Evolutionary conservation across 129 eudicot species (phyloP).

Genomic region (Rutidosis leptorrhynchoides): DNA sequence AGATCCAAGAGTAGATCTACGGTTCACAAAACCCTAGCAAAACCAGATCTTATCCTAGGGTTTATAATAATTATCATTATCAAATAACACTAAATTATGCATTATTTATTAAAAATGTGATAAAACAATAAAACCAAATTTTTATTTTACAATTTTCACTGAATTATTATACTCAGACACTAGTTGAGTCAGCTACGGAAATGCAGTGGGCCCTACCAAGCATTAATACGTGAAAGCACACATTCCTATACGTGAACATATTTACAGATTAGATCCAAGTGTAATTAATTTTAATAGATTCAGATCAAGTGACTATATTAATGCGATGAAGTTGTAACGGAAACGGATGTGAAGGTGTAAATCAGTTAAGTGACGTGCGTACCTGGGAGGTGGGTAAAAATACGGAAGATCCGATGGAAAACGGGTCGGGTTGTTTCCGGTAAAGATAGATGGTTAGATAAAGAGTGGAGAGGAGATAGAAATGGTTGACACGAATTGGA

Average conservation of each 20-base stretch:
- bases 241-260: not conserved
- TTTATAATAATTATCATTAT: too few species aligned
- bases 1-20: slow-evolving; percentile 39
- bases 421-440: slow-evolving; percentile 16
- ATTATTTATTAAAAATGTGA: too few species aligned
- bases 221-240: not conserved
- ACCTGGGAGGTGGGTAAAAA: slow-evolving; percentile 36
- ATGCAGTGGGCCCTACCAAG: not conserved
- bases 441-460: slow-evolving; percentile 4
- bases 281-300: not conserved
- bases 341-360: not conserved
- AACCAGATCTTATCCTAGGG: slow-evolving; percentile 29
- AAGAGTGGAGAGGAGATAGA: slow-evolving; percentile 18
- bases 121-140: not conserved
- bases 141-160: not conserved
- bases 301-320: not conserved
- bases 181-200: not conserved
- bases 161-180: not conserved
- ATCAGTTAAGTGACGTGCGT: slow-evolving; percentile 21
- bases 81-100: too few species aligned
- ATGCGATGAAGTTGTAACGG: not conserved
- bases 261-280: slow-evolving; percentile 17
- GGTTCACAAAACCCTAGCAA: slow-evolving; percentile 18
- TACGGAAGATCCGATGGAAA: slow-evolving; percentile 29
- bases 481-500: slow-evolving; percentile 46